phyloP scores from a whole-genome alignment of 2,329 filamentous ascomycete species.

The Calycina marina region DNA sequence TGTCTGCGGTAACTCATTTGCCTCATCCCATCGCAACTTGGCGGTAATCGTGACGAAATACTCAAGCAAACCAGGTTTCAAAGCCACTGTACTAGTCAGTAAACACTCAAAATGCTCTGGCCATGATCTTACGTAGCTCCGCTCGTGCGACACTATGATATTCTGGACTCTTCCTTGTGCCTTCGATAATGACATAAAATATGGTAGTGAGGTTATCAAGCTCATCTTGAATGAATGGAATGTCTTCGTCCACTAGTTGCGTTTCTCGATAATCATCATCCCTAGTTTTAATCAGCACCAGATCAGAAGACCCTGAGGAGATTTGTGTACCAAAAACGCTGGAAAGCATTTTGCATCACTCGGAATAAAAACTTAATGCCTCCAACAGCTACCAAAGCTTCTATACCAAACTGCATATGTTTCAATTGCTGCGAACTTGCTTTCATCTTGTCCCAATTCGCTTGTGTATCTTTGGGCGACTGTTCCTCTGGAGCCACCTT shows the following conservation, averaged over 20 bases:
- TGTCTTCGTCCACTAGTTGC: constrained; percentile 19
- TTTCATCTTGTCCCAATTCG: constrained; percentile 30
- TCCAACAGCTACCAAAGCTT: constrained; percentile 34
- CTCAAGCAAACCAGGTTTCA: constrained; percentile 55
- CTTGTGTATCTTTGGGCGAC: constrained; percentile 28
- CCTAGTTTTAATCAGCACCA: constrained; percentile 10
- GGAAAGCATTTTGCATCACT: constrained; percentile 20
- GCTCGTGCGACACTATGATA: constrained; percentile 25
- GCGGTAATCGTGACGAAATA: constrained; percentile 57
- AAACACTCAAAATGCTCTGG: background rate
- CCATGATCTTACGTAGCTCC: constrained; percentile 31
- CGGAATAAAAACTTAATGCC: constrained; percentile 18
- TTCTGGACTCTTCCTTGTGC: constrained; percentile 35
- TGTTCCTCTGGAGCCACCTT: background rate
- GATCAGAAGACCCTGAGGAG: background rate
- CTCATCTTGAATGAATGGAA: constrained; percentile 35
- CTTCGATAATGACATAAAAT: constrained; percentile 45
- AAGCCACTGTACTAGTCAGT: constrained; percentile 26
- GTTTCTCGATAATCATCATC: constrained; percentile 23
- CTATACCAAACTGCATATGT: constrained; percentile 40
- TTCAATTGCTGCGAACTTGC: constrained; percentile 42
- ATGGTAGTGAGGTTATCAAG: constrained; percentile 49
- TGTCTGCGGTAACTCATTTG: constrained; percentile 44
- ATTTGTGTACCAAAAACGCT: constrained; percentile 21
- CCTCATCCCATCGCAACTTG: constrained; percentile 60